Conservation (phyloP, 805 yeast genomes). For the Phaffomyces antillensis region DNA sequence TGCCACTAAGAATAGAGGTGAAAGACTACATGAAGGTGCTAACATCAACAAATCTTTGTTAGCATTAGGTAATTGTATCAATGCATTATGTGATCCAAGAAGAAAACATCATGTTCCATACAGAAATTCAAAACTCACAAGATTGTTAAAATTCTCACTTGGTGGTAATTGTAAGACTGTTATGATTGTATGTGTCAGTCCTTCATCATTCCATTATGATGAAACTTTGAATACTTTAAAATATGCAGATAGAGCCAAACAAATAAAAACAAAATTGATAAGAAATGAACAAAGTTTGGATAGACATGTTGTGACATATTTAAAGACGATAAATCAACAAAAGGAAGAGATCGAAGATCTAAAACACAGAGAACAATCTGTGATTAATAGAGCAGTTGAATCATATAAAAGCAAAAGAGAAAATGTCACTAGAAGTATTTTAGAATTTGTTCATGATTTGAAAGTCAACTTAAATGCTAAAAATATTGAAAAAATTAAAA, state of each 20-base stretch:
- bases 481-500: conserved; percentile 38
- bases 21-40: conserved; percentile 82
- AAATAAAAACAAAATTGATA: conserved; percentile 72
- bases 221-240: conserved; percentile 88
- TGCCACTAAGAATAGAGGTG: conserved; percentile 79
- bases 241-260: conserved; percentile 89
- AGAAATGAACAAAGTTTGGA: conserved; percentile 71
- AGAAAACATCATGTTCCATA: conserved; percentile 76
- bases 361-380: conserved; percentile 42
- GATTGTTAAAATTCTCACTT: conserved; percentile 78
- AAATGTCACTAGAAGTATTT: conserved; percentile 31
- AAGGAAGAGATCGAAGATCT: conserved; percentile 66
- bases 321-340: conserved; percentile 80
- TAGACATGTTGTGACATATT: conserved; percentile 77
- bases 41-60: conserved; percentile 82
- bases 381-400: conserved; percentile 32
- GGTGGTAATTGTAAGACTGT: conserved; percentile 95
- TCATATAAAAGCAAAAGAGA: conserved; percentile 30
- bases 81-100: conserved; percentile 75
- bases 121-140: conserved; percentile 82
- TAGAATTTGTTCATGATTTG: conserved; percentile 37
- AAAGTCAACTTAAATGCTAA: conserved; percentile 34
- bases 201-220: conserved; percentile 81
- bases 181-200: conserved; percentile 93
- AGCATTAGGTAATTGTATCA: conserved; percentile 91